These are phyloP conservation scores for Bipolaris oryzae DNA, from an alignment of 2,329 filamentous ascomycete species.

Conservation along the genomic window DNA sequence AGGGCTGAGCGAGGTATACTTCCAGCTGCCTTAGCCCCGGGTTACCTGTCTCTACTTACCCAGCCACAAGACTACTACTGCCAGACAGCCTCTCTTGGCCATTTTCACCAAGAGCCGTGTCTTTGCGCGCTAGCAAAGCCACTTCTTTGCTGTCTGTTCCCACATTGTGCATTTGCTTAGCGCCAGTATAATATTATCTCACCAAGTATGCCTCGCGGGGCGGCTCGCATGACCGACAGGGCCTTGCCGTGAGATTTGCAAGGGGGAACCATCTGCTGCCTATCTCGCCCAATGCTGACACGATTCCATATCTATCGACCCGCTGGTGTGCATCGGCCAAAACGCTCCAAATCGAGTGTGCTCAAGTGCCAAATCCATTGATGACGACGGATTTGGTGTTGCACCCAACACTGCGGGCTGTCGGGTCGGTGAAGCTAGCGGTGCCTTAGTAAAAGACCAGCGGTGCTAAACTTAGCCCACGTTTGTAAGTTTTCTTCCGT, in stretches of 20 bases:
- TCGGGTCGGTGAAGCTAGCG: not conserved
- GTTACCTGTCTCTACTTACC: not conserved
- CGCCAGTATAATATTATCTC: conserved; percentile 2
- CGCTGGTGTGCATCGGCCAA: not conserved
- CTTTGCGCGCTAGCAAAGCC: not conserved
- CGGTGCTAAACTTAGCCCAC: conserved; percentile 1
- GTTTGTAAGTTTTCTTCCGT: not conserved
- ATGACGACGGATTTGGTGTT: not conserved
- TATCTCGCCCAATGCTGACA: not conserved
- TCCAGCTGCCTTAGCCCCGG: not conserved
- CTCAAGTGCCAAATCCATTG: not conserved
- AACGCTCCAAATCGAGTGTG: not conserved
- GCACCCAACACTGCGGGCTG: not conserved
- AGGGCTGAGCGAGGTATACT: not conserved
- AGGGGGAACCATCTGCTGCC: not conserved
- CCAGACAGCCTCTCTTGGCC: not conserved
- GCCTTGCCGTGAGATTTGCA: not conserved
- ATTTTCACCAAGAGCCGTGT: not conserved
- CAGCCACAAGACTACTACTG: not conserved
- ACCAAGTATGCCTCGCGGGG: not conserved
- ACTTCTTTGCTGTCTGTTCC: not conserved
- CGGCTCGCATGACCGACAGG: not conserved
- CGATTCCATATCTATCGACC: conserved; percentile 1
- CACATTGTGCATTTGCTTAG: not conserved
- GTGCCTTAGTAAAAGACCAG: not conserved